Conservation (phyloP, 2,329 filamentous ascomycete species). For the Colletotrichum shisoi region DNA sequence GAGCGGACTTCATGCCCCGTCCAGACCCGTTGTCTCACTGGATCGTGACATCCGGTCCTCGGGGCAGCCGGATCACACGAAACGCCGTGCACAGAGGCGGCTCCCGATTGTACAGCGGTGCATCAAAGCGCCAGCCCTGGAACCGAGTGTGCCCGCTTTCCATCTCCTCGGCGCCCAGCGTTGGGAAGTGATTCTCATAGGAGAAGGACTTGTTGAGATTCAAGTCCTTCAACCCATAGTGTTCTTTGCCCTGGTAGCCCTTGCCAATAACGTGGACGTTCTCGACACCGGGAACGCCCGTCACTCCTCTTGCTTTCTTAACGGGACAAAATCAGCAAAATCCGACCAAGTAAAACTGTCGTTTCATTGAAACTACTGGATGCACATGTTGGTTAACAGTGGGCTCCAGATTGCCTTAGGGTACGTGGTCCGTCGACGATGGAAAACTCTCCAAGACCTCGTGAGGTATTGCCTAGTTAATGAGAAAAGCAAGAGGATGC, state of each 20-base stretch:
- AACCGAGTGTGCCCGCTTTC: constrained; percentile 54
- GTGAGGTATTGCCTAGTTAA: constrained; percentile 21
- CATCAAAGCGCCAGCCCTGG: constrained; percentile 59
- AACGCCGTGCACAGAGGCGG: constrained; percentile 55
- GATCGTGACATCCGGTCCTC: constrained; percentile 49
- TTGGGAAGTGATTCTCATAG: constrained; percentile 51
- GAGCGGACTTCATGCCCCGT: constrained; percentile 52
- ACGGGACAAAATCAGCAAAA: constrained; percentile 1
- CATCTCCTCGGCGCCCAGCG: constrained; percentile 49
- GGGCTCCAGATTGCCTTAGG: constrained; percentile 27
- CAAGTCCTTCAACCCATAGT: constrained; percentile 53
- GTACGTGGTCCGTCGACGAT: constrained; percentile 16
- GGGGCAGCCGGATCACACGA: constrained; percentile 51
- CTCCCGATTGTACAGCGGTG: constrained; percentile 53
- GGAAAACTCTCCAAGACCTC: neutral
- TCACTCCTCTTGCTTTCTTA: constrained; percentile 46
- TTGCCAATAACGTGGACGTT: constrained; percentile 57
- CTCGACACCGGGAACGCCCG: constrained; percentile 53
- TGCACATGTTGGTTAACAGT: constrained; percentile 25
- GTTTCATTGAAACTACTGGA: constrained; percentile 15
- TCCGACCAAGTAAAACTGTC: neutral
- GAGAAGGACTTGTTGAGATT: constrained; percentile 45
- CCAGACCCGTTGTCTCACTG: constrained; percentile 55
- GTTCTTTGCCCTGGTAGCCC: constrained; percentile 54
- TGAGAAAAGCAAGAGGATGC: constrained; percentile 20